Evolutionary conservation across 2,329 filamentous ascomycete species (phyloP).

Genomic region (Eurotiales sp.): DNA sequence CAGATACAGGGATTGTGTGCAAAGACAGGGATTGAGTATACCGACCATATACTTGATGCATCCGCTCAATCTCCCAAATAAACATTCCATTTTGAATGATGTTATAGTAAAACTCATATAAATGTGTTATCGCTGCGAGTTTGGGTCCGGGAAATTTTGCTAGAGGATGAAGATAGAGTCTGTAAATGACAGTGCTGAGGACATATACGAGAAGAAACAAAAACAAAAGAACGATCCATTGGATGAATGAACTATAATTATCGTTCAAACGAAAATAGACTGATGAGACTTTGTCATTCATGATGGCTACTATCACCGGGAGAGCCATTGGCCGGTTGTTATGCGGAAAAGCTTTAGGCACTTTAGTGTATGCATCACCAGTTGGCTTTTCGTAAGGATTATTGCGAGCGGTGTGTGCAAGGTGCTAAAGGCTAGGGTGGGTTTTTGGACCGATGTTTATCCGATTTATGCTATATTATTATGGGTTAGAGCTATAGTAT

Average conservation of each 20-base stretch:
- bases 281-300: background rate
- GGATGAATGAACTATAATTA: background rate
- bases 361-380: no score
- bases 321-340: background rate
- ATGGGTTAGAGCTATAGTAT: no score
- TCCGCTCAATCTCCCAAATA: constrained; percentile 29
- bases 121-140: constrained; percentile 27
- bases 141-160: constrained; percentile 28
- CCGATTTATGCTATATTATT: no score
- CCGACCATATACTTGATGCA: constrained; percentile 34
- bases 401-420: no score
- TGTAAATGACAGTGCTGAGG: constrained; percentile 19
- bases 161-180: constrained; percentile 33
- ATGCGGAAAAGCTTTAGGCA: no score
- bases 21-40: background rate
- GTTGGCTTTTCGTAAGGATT: no score
- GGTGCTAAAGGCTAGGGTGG: no score
- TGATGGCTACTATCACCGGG: background rate
- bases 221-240: background rate
- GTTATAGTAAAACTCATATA: constrained; percentile 36
- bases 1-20: no score
- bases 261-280: background rate
- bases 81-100: constrained; percentile 30
- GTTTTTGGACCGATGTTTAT: no score
- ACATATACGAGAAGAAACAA: background rate